Percentiles rank a stretch among this genome's conserved stretches.
These are phyloP conservation scores for Akanthomyces dipterigenus DNA, from an alignment of 2,329 filamentous ascomycete species.

Conservation along the genomic window DNA sequence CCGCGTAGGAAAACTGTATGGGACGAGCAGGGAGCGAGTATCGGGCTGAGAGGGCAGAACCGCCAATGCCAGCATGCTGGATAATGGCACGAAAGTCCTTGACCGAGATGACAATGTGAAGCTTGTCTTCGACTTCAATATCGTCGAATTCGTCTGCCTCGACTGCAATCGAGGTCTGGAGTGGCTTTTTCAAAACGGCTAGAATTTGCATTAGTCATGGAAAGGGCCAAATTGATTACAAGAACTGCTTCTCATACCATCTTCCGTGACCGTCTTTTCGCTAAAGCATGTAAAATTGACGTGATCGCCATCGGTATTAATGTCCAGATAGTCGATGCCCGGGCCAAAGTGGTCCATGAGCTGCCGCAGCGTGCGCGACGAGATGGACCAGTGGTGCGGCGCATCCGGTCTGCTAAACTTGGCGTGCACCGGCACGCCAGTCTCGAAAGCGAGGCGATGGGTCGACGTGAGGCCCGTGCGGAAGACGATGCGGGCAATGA, in stretches of 20 bases:
- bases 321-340: conserved; percentile 73
- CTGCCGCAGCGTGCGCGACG: conserved; percentile 63
- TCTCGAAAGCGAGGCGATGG: conserved; percentile 69
- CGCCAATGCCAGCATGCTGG: conserved; percentile 63
- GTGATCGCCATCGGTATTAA: conserved; percentile 65
- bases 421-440: conserved; percentile 66
- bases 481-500: conserved; percentile 67
- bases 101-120: conserved; percentile 75
- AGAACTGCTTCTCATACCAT: conserved; percentile 24
- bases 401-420: conserved; percentile 64
- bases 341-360: conserved; percentile 76
- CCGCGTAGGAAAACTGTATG: conserved; percentile 64
- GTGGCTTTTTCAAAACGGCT: conserved; percentile 73
- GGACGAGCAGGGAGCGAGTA: conserved; percentile 68
- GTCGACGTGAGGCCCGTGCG: conserved; percentile 72
- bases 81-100: conserved; percentile 79
- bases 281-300: conserved; percentile 78
- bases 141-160: conserved; percentile 71
- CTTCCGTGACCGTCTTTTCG: conserved; percentile 65
- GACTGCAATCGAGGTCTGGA: conserved; percentile 72
- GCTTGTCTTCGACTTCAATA: conserved; percentile 65
- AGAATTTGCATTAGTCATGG: conserved; percentile 12
- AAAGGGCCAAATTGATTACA: background rate
- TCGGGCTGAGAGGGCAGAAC: conserved; percentile 57
- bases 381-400: conserved; percentile 65